phyloP scores from a whole-genome alignment of 2,329 filamentous ascomycete genomes.

The Aspergillus brasiliensis region DNA sequence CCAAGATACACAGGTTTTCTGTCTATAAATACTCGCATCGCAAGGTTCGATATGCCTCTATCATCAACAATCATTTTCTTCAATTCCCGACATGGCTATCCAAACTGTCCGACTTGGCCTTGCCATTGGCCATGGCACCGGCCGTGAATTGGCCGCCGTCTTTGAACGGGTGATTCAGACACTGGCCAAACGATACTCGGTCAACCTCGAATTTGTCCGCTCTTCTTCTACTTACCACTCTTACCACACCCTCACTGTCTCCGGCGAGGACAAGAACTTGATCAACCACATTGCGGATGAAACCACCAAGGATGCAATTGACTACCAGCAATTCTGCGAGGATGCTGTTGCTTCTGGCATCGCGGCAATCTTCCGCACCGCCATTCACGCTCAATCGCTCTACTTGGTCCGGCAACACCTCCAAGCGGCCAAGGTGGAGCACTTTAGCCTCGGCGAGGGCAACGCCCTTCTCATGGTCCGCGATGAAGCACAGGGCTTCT shows the following conservation, averaged over 20 bases:
- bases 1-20: no score
- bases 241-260: slow-evolving; percentile 6
- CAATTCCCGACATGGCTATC: neutral
- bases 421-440: slow-evolving; percentile 5
- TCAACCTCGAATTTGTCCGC: neutral
- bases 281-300: slow-evolving; percentile 3
- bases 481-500: slow-evolving; percentile 9
- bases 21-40: no score
- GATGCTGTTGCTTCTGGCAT: neutral
- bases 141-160: slow-evolving; percentile 1
- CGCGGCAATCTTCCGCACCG: slow-evolving; percentile 6
- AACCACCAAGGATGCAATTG: neutral
- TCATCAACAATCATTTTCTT: no score
- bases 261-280: neutral
- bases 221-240: slow-evolving; percentile 2
- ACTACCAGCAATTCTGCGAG: slow-evolving; percentile 1
- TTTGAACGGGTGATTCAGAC: slow-evolving; percentile 4
- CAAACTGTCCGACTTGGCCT: slow-evolving; percentile 3
- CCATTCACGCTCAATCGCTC: slow-evolving; percentile 4
- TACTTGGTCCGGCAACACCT: neutral
- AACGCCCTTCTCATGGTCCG: neutral
- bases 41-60: no score
- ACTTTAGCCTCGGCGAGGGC: neutral
- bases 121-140: slow-evolving; percentile 4
- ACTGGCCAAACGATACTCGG: neutral